phyloP scores from a whole-genome alignment of 345 rosid species.

The Cochlearia excelsa region DNA sequence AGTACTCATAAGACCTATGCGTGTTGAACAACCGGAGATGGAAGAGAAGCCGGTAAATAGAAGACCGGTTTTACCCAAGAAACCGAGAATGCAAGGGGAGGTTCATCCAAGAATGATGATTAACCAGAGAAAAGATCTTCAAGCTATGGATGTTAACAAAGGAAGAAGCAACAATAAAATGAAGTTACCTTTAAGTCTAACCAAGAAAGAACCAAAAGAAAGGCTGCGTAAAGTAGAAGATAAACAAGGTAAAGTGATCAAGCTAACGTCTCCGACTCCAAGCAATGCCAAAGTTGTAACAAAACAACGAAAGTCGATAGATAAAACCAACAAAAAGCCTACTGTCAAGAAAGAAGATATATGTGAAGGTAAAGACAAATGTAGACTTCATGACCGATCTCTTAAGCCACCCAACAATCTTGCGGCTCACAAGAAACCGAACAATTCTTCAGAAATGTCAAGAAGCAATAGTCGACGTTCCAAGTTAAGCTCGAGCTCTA shows the following conservation, averaged over 20 bases:
- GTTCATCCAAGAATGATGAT: conserved; percentile 32
- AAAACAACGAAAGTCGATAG: conserved; percentile 35
- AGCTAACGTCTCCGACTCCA: conserved; percentile 31
- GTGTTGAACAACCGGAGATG: conserved; percentile 23
- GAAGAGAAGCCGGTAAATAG: conserved; percentile 29
- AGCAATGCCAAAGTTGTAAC: conserved; percentile 38
- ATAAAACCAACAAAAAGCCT: conserved; percentile 20
- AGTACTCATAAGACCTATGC: conserved; percentile 60
- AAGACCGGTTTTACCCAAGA: conserved; percentile 28
- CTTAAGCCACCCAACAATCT: conserved; percentile 30
- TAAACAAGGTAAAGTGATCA: conserved; percentile 36
- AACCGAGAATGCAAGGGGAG: conserved; percentile 39
- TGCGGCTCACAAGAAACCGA: conserved; percentile 37
- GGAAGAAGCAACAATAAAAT: conserved; percentile 13
- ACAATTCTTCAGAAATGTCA: conserved; percentile 26
- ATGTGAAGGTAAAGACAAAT: conserved; percentile 40
- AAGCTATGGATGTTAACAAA: conserved; percentile 20
- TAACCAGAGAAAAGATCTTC: conserved; percentile 35
- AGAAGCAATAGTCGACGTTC: conserved; percentile 26
- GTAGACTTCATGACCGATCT: conserved; percentile 40
- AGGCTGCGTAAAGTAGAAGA: conserved; percentile 34
- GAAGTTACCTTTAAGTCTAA: conserved; percentile 28
- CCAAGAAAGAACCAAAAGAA: conserved; percentile 35
- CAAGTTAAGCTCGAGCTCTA: conserved; percentile 35
- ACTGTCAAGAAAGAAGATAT: conserved; percentile 37